phyloP scores from a whole-genome alignment of 1,284 basidiomycete genomes.

The Papiliotrema fonsecae region DNA sequence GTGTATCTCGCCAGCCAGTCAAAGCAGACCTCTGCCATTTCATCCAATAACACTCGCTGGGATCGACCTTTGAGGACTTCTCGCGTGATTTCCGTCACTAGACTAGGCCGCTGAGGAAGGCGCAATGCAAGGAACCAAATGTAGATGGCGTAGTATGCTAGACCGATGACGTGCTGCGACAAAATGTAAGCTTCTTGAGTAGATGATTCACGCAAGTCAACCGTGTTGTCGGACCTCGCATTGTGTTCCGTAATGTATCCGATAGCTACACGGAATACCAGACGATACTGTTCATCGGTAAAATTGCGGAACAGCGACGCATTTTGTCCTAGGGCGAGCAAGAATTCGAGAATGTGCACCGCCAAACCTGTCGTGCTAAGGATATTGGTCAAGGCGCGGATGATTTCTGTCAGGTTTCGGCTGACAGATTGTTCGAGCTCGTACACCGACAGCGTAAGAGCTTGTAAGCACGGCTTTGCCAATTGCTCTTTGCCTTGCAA shows the following conservation, averaged over 20 bases:
- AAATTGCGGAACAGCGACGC: conserved; percentile 83
- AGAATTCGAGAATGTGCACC: conserved; percentile 91
- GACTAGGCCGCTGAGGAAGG: conserved; percentile 73
- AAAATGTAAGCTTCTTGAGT: conserved; percentile 73
- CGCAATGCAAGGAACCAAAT: conserved; percentile 91
- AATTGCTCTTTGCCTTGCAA: conserved; percentile 67
- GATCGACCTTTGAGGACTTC: conserved; percentile 86
- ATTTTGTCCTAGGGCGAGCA: conserved; percentile 78
- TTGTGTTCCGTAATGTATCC: conserved; percentile 88
- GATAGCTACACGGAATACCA: conserved; percentile 90
- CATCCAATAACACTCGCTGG: conserved; percentile 68
- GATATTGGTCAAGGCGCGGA: conserved; percentile 87
- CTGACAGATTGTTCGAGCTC: conserved; percentile 82
- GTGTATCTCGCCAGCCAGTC: conserved; percentile 96
- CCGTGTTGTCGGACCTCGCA: conserved; percentile 38
- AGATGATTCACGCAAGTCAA: conserved; percentile 55
- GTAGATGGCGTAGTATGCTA: conserved; percentile 91
- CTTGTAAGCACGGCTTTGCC: conserved; percentile 88
- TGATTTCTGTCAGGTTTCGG: conserved; percentile 71
- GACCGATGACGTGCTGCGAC: conserved; percentile 88
- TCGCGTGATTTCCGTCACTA: conserved; percentile 81
- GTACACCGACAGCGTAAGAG: conserved; percentile 80
- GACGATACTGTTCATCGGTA: conserved; percentile 85
- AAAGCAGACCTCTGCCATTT: conserved; percentile 92
- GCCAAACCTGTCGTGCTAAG: conserved; percentile 92